A percentile compares a stretch with the other conserved stretches of the same genome.
Evolutionary conservation across 2,329 filamentous ascomycete species (phyloP).

Genomic region (Aspergillus costaricaensis): DNA sequence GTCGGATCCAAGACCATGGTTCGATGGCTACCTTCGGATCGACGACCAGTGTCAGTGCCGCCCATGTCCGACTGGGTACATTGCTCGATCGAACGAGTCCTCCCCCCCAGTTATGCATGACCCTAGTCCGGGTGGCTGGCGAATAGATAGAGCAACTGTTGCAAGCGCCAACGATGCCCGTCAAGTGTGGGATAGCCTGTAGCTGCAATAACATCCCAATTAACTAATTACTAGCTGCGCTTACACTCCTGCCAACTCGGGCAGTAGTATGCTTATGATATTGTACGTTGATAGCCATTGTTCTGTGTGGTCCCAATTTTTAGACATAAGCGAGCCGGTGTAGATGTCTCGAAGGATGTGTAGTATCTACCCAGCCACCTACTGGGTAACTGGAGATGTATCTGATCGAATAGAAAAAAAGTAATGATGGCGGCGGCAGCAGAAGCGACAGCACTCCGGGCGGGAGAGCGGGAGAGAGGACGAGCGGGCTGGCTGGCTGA

Average conservation of each 20-base stretch:
- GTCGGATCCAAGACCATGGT: constrained; percentile 3
- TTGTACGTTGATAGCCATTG: too few species aligned
- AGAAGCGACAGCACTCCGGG: background rate
- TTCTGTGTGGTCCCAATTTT: too few species aligned
- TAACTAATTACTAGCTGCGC: background rate
- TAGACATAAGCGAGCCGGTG: too few species aligned
- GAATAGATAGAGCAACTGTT: background rate
- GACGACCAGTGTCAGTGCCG: background rate
- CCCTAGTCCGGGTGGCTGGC: background rate
- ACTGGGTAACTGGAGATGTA: background rate
- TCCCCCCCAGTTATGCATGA: background rate
- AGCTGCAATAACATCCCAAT: background rate
- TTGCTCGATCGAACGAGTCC: background rate
- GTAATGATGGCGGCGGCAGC: background rate
- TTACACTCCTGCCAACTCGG: background rate
- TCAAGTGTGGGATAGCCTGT: background rate
- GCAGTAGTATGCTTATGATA: background rate
- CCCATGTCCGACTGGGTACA: background rate
- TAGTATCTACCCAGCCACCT: background rate
- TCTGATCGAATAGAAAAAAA: background rate
- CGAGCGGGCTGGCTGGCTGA: too few species aligned
- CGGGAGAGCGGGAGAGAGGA: background rate
- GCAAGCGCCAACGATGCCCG: background rate
- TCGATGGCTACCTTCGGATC: constrained; percentile 2
- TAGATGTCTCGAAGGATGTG: background rate